Evolutionary conservation across 352 stramenopile genomes (phyloP).

Genomic region (Saprolegnia parasitica): DNA sequence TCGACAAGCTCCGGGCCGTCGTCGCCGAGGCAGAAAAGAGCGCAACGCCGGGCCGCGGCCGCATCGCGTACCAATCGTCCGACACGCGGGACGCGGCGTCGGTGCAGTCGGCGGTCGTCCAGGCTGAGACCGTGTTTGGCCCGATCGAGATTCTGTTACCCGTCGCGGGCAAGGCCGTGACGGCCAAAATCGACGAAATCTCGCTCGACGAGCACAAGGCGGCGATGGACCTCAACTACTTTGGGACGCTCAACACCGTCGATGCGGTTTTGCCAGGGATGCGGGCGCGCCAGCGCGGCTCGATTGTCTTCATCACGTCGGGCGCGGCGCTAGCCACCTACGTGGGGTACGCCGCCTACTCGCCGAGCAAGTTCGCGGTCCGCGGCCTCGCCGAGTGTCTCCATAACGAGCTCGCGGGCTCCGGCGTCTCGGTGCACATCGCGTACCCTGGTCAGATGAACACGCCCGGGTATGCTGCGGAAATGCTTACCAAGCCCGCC

Average conservation of each 20-base stretch:
- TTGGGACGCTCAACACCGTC: constrained; percentile 26
- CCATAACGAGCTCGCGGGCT: constrained; percentile 14
- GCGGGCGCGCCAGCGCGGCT: constrained; percentile 9
- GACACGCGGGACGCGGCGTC: constrained; percentile 2
- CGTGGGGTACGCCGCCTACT: constrained; percentile 30
- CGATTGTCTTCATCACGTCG: constrained; percentile 17
- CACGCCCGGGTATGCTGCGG: constrained; percentile 27
- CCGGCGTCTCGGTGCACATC: constrained; percentile 25
- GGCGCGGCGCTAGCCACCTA: constrained; percentile 23
- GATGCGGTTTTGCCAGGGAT: constrained; percentile 19
- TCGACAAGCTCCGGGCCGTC: constrained; percentile 17
- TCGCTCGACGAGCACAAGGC: constrained; percentile 10
- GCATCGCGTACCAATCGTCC: constrained; percentile 23
- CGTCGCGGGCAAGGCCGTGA: constrained; percentile 17
- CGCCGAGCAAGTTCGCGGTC: constrained; percentile 29
- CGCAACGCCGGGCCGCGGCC: neutral
- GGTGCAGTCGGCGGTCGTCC: constrained; percentile 6
- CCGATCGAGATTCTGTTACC: constrained; percentile 22
- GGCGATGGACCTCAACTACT: constrained; percentile 31
- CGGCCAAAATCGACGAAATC: neutral
- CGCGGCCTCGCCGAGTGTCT: constrained; percentile 27
- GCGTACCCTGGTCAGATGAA: constrained; percentile 27
- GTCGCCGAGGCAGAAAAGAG: constrained; percentile 15
- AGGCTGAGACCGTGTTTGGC: constrained; percentile 1
- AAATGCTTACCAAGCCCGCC: constrained; percentile 19